Base-by-base conservation (phyloP, 2,329 filamentous ascomycete species). In the Beauveria caledonica region DNA sequence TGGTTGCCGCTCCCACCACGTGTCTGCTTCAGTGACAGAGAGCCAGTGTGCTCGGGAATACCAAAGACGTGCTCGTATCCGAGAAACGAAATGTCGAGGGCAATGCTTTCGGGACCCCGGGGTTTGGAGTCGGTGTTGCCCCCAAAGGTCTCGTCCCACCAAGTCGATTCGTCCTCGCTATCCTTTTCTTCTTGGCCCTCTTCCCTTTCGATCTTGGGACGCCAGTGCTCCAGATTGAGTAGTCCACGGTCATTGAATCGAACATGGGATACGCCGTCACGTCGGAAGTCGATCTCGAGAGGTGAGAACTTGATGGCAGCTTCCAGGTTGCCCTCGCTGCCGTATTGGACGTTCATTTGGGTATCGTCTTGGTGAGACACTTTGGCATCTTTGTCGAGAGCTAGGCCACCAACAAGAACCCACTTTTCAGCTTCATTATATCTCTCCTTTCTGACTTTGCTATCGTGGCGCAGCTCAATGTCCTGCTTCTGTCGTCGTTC, bases 81-180 rank as follows among this genome's bases (percentile, higher is more conserved):
- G 1, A 89, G 86, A 74, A 99, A 99, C 0, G 88, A 87, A 67
- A 99, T 93, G 70, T 99, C 94, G 62, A 99, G 76, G 15, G 85
- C 92, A 49, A 99, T 81, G 70, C 92, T 94, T 74, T 99, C 94
- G 0, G 94, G 94, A 1, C 94, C 94, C 68, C 86, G 86, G n/a
- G 94, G 93, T 75, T 99, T 99, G 5, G 87, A 85, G 73, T 99
- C 94, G 0, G 92, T 97, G 72, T 94, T 96, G 63, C 93, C 92
- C 64, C 93, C 93, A 73, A 99, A 99, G 0, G 83, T 85, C 77
- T 99, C 94, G 7, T 99, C 94, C 94, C 94, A 99, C 91, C 92
- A 97, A 3, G 92, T 97, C 74, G 87, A 89, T 71, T 97, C 89
- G 65, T 94, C 89, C 64, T 88, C 84, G 15, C 78, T 80, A 11